Evolutionary conservation across 2,329 filamentous ascomycete species (phyloP), one percentile per base, ranked within the genome.

Genomic region (Didymella arachidicola): DNA sequence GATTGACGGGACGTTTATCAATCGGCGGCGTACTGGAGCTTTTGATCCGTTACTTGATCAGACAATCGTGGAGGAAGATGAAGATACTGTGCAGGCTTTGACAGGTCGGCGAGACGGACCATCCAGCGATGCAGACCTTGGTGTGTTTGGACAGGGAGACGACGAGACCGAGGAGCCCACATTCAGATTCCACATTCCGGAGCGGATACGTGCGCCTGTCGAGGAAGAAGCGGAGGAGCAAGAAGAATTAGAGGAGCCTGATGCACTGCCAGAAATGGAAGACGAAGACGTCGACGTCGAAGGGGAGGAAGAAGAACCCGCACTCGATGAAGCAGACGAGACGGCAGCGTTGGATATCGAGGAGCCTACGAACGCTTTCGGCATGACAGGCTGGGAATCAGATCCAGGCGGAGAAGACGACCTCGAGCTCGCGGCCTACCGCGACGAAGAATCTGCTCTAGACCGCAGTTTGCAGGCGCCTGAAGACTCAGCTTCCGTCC

Each of bases 1-100:
- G 53, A 59, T 82, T 8, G 81, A 82, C 51, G 78, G 79, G 12
- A 79, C 75, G 1, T 79, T 77, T 39, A 73, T 75, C 45, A 75
- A 71, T 41, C 55, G 71, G 47, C 60, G 62, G 36, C 62, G 62
- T 32, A 64, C 66, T 11, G 48, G 65, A 0, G 63, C 60, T 43
- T 61, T 63, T 30, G 80, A 81, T 29, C 70, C 77, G 25, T 75
- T 78, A 11, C 69, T 78, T 18, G 70, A 79, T 27, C 66, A 72
- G 12, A 72, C 71, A 14, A 74, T 76, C 25, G 32, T 74, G 12
- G 69, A 73, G 11, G 67, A 63, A 11, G 68, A 70, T 5, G 71
- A 77, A 27, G 74, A 72, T 1, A 74, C 72, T 19, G 64, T 66
- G 1, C 67, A 72, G 38, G 72, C 69, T 16, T 53, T 75, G 52